Evolutionary conservation across 176 grass and related monocot species (phyloP).

Genomic region (Triticum turgidum): DNA sequence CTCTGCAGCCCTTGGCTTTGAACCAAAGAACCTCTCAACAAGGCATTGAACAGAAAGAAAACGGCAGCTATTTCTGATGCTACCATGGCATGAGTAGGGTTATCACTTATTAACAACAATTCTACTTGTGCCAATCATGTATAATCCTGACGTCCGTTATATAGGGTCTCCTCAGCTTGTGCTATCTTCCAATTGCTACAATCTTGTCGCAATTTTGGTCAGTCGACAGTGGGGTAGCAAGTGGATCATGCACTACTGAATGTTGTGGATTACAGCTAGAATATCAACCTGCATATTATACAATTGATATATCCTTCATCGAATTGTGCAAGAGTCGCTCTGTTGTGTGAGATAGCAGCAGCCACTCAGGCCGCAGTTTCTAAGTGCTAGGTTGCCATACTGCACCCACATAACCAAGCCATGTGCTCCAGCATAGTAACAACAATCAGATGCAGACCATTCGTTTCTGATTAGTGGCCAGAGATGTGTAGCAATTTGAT

Average conservation of each 20-base stretch:
- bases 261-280: slow-evolving; percentile 47
- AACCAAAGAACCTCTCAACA: slow-evolving; percentile 12
- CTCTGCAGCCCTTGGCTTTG: slow-evolving; percentile 51
- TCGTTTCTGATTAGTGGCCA: too few relatives aligned
- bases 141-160: not conserved
- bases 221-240: slow-evolving; percentile 30
- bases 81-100: not conserved
- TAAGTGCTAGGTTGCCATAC: not conserved
- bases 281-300: slow-evolving; percentile 30
- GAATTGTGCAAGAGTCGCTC: not conserved
- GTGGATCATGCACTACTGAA: slow-evolving; percentile 49
- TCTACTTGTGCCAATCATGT: not conserved
- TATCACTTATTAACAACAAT: not conserved
- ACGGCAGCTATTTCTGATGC: slow-evolving; percentile 6
- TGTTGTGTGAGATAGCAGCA: not conserved
- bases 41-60: not conserved
- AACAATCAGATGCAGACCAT: not conserved
- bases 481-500: too few relatives aligned
- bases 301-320: slow-evolving; percentile 4
- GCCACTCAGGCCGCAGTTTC: not conserved
- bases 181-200: not conserved
- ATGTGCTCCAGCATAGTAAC: not conserved
- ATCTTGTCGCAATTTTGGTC: slow-evolving; percentile 2
- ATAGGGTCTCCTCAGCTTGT: slow-evolving; percentile 18
- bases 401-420: not conserved